A percentile compares a stretch with the other conserved stretches of the same genome.
Conservation (phyloP, 805 yeast genomes). For the Ogataea neopini region DNA sequence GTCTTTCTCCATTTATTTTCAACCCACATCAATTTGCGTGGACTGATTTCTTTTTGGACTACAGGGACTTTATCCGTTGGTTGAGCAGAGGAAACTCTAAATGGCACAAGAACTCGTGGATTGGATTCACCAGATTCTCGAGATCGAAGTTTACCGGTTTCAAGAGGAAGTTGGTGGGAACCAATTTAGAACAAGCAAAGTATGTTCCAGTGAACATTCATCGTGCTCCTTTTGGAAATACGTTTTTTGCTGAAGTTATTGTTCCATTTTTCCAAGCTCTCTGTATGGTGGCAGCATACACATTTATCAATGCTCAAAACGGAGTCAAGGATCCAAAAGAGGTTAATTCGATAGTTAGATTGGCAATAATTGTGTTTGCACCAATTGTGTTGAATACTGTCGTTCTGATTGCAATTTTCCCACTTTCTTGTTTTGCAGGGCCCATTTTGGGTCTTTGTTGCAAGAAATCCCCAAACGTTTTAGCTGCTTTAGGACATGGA, state of each 20-base stretch:
- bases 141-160: slow-evolving; percentile 92
- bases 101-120: slow-evolving; percentile 77
- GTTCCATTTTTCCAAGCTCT: slow-evolving; percentile 72
- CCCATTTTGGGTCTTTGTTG: slow-evolving; percentile 39
- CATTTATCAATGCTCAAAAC: slow-evolving; percentile 82
- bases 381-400: slow-evolving; percentile 48
- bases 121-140: slow-evolving; percentile 66
- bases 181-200: slow-evolving; percentile 39
- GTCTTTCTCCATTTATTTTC: slow-evolving; percentile 52
- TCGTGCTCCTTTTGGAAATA: slow-evolving; percentile 76
- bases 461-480: slow-evolving; percentile 35
- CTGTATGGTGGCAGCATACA: slow-evolving; percentile 68
- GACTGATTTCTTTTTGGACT: slow-evolving; percentile 50
- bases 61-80: slow-evolving; percentile 63
- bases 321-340: slow-evolving; percentile 61
- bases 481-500: slow-evolving; percentile 44
- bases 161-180: slow-evolving; percentile 57
- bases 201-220: slow-evolving; percentile 47
- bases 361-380: slow-evolving; percentile 50
- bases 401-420: slow-evolving; percentile 36
- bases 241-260: slow-evolving; percentile 76
- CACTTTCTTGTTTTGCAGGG: slow-evolving; percentile 40
- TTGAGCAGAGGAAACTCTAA: slow-evolving; percentile 73
- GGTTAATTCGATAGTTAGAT: slow-evolving; percentile 61
- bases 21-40: slow-evolving; percentile 56